Base-by-base conservation (phyloP, 768 basidiomycete genomes). In the Macrolepiota albuminosa region DNA sequence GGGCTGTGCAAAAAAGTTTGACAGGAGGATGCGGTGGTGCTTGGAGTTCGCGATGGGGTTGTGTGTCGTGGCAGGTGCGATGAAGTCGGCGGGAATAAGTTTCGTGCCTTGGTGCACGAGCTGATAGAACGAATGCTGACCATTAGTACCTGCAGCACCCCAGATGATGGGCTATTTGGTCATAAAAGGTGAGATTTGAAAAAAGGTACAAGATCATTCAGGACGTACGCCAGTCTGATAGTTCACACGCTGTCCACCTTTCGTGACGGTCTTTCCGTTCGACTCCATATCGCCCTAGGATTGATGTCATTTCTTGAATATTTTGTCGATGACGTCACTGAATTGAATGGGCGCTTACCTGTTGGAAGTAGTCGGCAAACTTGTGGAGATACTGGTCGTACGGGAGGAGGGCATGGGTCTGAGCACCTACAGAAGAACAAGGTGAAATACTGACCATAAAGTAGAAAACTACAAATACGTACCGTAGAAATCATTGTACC, bases 351-450 rank as follows among this genome's bases (percentile, higher is more conserved):
- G 4, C 11, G 31, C 66, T 46, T 58, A 80, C 84, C 74, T 98
- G 97, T 74, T 98, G 97, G 91, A 99, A 99, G 81, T 98, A 98
- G 75, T 99, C 97, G 40, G 97, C 96, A 68, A 99, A 99, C 74
- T 96, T 97, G 83, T 98, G 93, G 64, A 99, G 79, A 76, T 99
- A 99, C 73, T 99, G 97, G 75, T 99, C 97, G 70, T 99, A 99
- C 0, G 97, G 97, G 46, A 99, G 82, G 45, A 99, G 82, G 2
- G 89, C 93, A 64, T 96, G 92, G 4, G 97, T 98, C 76, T 99
- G 97, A 39, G 96, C 79, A 64, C 93, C 89, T 88, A 56, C 29
- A 21, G 18, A 52, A 71, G 18, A 16, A 34, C 18, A 16, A 55
- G 21, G 31, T 11, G 21, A 50, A 36, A 50, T 6, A 13, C 16